Evolutionary conservation across 2,329 filamentous ascomycete species (phyloP), one percentile per base, ranked within the genome.

Genomic region (Fusarium mangiferae): DNA sequence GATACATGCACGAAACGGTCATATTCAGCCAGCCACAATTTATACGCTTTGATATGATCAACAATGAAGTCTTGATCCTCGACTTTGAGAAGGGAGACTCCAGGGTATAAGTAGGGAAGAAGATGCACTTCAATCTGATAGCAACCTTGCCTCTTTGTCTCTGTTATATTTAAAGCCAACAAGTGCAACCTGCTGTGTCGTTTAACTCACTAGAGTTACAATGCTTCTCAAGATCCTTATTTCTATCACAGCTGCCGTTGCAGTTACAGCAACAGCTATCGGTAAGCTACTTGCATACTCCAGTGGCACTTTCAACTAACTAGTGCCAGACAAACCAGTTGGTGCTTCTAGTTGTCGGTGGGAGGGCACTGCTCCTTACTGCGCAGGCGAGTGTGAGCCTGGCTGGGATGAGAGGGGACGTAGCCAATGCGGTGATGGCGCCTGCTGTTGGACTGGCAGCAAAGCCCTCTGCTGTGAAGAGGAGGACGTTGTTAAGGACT

Each of bases 1-100:
- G 51, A 28, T 28, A 39, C 8, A 55, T 39, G 35, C 35, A 55
- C 10, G 11, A 12, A 39, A 28, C 24, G 6, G 26, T 38, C 35
- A 55, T 55, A 17, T 28, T 41, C 35, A 55, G 51, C 51, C 51
- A 55, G 51, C 51, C 51, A 55, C 35, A 7, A 28, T 38, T 39
- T 28, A 5, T 17, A 55, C 35, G 24, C 35, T 41, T 7, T 55
- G 51, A 55, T 28, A 18, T 10, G 35, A 38, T 38, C 24, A n/a
- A 22, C 49, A n/a, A 28, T 5, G 10, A 10, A 41, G 18, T 28
- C 4, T 28, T 11, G 24, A 28, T 28, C 3, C 1, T 28, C 20
- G 35, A 30, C 6, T 10, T 28, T 15, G 20, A n/a, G 51, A 22
- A 28, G 15, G 20, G 17, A 55, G 17, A 22, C 3, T 41, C 5